These are phyloP conservation scores for Baudoinia panamericana DNA, from an alignment of 495 filamentous ascomycete species.

Conservation along the genomic window DNA sequence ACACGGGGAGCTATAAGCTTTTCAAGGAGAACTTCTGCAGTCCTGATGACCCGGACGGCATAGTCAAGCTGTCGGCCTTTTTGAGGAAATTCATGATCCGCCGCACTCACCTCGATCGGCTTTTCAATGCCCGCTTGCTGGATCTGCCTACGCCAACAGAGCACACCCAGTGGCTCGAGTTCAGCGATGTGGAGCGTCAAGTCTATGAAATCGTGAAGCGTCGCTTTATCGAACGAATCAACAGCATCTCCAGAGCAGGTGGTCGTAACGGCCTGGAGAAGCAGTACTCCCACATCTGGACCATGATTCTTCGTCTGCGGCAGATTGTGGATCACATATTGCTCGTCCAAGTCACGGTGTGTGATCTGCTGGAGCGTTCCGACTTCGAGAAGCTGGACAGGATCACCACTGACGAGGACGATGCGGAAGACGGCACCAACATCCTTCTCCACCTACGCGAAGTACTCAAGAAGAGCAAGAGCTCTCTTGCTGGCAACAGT, in stretches of 20 bases:
- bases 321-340: slow-evolving; percentile 42
- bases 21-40: slow-evolving; percentile 41
- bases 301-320: slow-evolving; percentile 38
- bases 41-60: slow-evolving; percentile 23
- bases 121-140: slow-evolving; percentile 45
- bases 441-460: slow-evolving; percentile 21
- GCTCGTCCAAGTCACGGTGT: slow-evolving; percentile 35
- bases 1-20: slow-evolving; percentile 29
- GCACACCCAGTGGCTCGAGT: slow-evolving; percentile 28
- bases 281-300: slow-evolving; percentile 24
- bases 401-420: slow-evolving; percentile 18
- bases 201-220: slow-evolving; percentile 37
- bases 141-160: slow-evolving; percentile 36
- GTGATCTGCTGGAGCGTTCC: slow-evolving; percentile 31
- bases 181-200: slow-evolving; percentile 36
- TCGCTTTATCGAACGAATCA: slow-evolving; percentile 30
- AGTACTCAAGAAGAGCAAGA: slow-evolving; percentile 6
- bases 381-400: slow-evolving; percentile 29
- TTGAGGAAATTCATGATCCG: slow-evolving; percentile 36
- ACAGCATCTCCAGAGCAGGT: slow-evolving; percentile 23
- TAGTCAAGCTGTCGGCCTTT: slow-evolving; percentile 30
- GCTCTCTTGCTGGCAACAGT: slow-evolving; percentile 2
- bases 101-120: slow-evolving; percentile 37
- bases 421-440: slow-evolving; percentile 4
- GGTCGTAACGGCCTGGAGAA: slow-evolving; percentile 23